phyloP scores from a whole-genome alignment of 2,329 filamentous ascomycete species.

The Calonectria pteridis region DNA sequence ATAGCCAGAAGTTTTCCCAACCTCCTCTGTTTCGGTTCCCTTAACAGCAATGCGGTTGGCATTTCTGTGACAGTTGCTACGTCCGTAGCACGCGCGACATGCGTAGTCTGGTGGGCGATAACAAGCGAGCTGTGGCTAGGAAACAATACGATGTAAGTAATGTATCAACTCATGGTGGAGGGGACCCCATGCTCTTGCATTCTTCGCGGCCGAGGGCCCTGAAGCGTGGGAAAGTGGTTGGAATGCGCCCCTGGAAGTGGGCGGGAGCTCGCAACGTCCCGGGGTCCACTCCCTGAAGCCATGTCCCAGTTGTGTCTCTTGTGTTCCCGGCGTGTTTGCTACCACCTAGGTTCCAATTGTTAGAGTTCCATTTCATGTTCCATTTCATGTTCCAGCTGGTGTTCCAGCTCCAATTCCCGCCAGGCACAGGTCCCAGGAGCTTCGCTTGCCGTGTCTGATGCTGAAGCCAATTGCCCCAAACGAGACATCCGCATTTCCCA shows the following conservation, averaged over 20 bases:
- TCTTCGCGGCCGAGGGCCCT: constrained; percentile 8
- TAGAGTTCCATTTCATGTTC: constrained; percentile 16
- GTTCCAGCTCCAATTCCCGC: constrained; percentile 16
- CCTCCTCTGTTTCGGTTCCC: background rate
- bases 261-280: constrained; percentile 41
- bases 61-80: background rate
- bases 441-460: constrained; percentile 3
- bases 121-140: background rate
- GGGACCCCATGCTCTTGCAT: constrained; percentile 14
- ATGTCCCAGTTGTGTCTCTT: constrained; percentile 26
- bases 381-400: constrained; percentile 18
- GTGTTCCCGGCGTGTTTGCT: background rate
- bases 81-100: background rate
- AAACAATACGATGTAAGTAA: constrained; percentile 2
- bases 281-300: constrained; percentile 35
- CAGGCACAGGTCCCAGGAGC: background rate
- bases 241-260: constrained; percentile 28
- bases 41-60: background rate
- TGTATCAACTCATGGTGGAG: background rate
- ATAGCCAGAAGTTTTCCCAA: background rate
- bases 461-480: constrained; percentile 1
- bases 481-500: background rate
- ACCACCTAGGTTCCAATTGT: background rate
- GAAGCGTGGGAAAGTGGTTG: constrained; percentile 1
- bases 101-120: background rate